Evolutionary conservation across 2,329 filamentous ascomycete genomes (phyloP).

Genomic region (Pestalotiopsis sp.): DNA sequence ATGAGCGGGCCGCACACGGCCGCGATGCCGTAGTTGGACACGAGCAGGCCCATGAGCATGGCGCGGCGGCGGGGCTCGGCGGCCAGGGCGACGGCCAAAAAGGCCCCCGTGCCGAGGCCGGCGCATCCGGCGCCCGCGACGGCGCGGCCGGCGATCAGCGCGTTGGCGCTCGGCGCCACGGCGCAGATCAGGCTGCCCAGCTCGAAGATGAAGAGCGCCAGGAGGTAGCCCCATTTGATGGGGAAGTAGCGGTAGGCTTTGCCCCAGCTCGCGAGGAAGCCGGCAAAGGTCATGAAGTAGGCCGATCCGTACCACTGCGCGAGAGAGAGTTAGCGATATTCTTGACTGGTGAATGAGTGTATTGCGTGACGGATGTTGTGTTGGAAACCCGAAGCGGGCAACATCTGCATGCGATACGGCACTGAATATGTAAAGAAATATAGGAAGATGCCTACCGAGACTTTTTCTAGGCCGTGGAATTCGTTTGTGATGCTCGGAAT

Average conservation of each 20-base stretch:
- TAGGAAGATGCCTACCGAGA: conserved; percentile 25
- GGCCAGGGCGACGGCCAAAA: background rate
- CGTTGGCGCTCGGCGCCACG: conserved; percentile 53
- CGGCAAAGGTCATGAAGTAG: conserved; percentile 38
- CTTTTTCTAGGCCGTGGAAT: conserved; percentile 37
- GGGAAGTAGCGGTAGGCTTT: conserved; percentile 42
- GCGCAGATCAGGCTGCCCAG: conserved; percentile 55
- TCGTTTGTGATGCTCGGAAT: conserved; percentile 41
- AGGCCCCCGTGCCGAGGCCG: background rate
- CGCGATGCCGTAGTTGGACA: conserved; percentile 37
- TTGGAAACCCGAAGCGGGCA: no score
- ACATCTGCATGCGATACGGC: no score
- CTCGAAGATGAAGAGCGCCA: conserved; percentile 44
- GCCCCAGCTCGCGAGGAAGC: conserved; percentile 43
- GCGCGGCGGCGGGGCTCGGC: conserved; percentile 27
- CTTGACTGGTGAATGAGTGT: no score
- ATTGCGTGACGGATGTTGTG: no score
- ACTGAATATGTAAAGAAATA: no score
- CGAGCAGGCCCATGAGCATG: conserved; percentile 36
- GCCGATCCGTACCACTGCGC: conserved; percentile 34
- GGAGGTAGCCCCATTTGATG: conserved; percentile 34
- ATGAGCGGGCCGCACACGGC: conserved; percentile 38
- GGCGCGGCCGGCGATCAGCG: conserved; percentile 44
- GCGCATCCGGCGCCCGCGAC: background rate
- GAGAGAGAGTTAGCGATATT: no score